phyloP scores from a whole-genome alignment of 305 asterid species.

The Euphrasia arctica region DNA sequence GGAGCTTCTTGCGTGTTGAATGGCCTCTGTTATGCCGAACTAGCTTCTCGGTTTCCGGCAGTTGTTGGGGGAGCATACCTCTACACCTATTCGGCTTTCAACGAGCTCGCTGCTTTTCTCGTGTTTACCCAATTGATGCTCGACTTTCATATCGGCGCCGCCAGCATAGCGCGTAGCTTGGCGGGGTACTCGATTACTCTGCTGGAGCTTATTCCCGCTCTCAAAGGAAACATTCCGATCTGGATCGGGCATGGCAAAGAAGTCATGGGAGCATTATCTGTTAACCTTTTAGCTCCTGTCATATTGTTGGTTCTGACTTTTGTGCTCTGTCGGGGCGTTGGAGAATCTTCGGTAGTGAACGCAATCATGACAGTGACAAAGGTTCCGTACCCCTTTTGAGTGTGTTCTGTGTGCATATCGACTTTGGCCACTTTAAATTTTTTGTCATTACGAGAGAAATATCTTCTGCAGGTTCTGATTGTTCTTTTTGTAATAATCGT shows the following conservation, averaged over 20 bases:
- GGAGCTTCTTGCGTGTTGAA: slow-evolving; percentile 83
- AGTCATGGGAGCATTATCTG: slow-evolving; percentile 60
- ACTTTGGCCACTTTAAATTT: neutral
- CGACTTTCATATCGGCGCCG: slow-evolving; percentile 96
- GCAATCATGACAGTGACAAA: slow-evolving; percentile 75
- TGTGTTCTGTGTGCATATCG: too few relatives aligned
- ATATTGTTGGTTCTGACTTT: slow-evolving; percentile 61
- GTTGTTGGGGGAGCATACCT: slow-evolving; percentile 98
- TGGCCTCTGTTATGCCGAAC: slow-evolving; percentile 94
- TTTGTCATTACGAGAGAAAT: slow-evolving; percentile 29
- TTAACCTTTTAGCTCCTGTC: slow-evolving; percentile 80
- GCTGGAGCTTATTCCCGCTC: slow-evolving; percentile 74
- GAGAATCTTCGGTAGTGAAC: slow-evolving; percentile 83
- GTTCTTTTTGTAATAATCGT: slow-evolving; percentile 70
- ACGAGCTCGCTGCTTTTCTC: slow-evolving; percentile 91
- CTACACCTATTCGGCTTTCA: slow-evolving; percentile 91
- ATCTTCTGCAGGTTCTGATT: slow-evolving; percentile 61
- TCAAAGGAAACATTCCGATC: slow-evolving; percentile 62
- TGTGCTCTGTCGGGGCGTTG: slow-evolving; percentile 88
- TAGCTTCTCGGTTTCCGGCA: slow-evolving; percentile 92
- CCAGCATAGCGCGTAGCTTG: slow-evolving; percentile 97
- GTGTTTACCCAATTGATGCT: slow-evolving; percentile 94
- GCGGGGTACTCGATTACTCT: slow-evolving; percentile 74
- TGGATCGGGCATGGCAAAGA: slow-evolving; percentile 96
- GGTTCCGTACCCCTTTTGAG: slow-evolving; percentile 38